phyloP scores from a whole-genome alignment of 768 basidiomycete genomes.

The Lentinula guzmanii region DNA sequence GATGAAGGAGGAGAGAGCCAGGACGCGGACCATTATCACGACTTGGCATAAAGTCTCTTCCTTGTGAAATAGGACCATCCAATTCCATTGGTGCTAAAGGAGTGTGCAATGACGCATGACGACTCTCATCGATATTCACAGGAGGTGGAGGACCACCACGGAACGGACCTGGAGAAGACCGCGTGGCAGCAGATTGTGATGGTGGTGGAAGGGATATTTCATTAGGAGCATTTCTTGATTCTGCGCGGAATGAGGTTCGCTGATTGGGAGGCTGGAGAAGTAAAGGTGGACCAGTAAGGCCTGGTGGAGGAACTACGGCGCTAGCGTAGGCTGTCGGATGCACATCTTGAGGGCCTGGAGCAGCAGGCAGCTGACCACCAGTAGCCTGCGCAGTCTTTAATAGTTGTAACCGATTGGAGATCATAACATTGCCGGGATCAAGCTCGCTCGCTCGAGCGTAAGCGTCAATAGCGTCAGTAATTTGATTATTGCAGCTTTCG shows the following conservation, averaged over 20 bases:
- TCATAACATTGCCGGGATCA: conserved; percentile 79
- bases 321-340: conserved; percentile 93
- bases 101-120: conserved; percentile 62
- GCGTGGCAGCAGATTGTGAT: conserved; percentile 37
- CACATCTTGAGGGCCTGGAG: conserved; percentile 91
- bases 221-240: conserved; percentile 56
- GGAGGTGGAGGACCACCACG: conserved; percentile 81
- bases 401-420: conserved; percentile 74
- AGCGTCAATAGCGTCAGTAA: conserved; percentile 97
- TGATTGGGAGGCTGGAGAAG: conserved; percentile 47
- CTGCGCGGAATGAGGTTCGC: conserved; percentile 57
- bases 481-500: conserved; percentile 98
- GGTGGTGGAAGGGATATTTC: conserved; percentile 60
- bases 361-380: conserved; percentile 72
- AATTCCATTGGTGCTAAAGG: conserved; percentile 79
- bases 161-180: conserved; percentile 69
- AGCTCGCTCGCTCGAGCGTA: conserved; percentile 94
- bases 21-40: conserved; percentile 45
- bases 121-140: conserved; percentile 68
- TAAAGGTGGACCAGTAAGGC: conserved; percentile 62
- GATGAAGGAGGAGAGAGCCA: conserved; percentile 57
- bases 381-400: conserved; percentile 75
- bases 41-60: conserved; percentile 48
- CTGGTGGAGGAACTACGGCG: conserved; percentile 64
- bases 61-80: conserved; percentile 45